phyloP scores from a whole-genome alignment of 75 land plant genomes.

The Cupressus sempervirens region DNA sequence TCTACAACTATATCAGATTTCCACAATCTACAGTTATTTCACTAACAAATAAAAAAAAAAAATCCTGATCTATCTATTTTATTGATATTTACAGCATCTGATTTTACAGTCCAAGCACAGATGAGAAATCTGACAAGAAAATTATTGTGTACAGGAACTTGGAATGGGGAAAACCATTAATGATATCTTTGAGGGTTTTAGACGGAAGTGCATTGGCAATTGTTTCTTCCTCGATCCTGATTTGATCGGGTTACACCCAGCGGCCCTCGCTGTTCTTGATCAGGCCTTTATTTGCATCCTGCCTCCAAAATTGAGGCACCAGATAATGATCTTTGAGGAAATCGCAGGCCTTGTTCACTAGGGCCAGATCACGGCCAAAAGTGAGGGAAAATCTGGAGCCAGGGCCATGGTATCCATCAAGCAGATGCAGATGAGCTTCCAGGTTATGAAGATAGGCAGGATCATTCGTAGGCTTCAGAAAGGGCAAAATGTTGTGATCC shows the following conservation, averaged over 20 bases:
- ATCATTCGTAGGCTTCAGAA: constrained; percentile 19
- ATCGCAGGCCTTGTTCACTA: constrained; percentile 62
- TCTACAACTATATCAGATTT: too few relatives aligned
- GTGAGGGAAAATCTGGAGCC: constrained; percentile 20
- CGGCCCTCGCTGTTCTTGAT: constrained; percentile 40
- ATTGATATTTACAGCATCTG: too few relatives aligned
- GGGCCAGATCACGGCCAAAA: constrained; percentile 40
- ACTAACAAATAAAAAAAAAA: too few relatives aligned
- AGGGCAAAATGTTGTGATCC: constrained; percentile 25
- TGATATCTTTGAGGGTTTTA: too few relatives aligned
- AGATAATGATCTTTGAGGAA: constrained; percentile 32
- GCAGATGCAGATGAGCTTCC: constrained; percentile 56
- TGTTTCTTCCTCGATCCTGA: background rate
- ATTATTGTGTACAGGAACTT: too few relatives aligned
- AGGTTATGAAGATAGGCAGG: constrained; percentile 40
- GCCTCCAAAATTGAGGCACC: constrained; percentile 58
- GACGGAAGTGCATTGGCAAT: background rate
- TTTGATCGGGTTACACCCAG: constrained; percentile 48
- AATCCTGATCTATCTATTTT: too few relatives aligned
- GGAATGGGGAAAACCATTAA: too few relatives aligned
- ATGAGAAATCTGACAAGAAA: too few relatives aligned
- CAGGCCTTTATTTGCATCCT: constrained; percentile 62
- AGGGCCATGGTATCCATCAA: constrained; percentile 55
- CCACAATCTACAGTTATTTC: too few relatives aligned
- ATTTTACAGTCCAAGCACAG: too few relatives aligned